Evolutionary conservation across 192 early-diverging fungal species (phyloP).

Genomic region (Backusella westeae): DNA sequence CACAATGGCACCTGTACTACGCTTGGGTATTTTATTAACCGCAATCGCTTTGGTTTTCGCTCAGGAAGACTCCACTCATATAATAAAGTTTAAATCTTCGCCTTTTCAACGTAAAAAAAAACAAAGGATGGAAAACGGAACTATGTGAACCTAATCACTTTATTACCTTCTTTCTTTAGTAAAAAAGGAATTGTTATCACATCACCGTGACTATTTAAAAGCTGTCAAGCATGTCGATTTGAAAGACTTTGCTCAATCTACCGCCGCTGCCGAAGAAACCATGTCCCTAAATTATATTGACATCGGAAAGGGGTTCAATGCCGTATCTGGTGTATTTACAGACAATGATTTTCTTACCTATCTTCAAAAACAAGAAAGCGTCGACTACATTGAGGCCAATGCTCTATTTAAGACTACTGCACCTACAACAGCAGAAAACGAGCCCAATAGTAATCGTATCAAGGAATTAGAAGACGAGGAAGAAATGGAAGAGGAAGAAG

Average conservation of each 20-base stretch:
- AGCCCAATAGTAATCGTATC: background rate
- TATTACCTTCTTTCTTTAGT: constrained; percentile 5
- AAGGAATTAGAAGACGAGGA: background rate
- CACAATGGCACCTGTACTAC: background rate
- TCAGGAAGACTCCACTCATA: constrained; percentile 26
- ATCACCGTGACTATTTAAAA: constrained; percentile 7
- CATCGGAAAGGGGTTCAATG: constrained; percentile 11
- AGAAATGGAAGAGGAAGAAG: background rate
- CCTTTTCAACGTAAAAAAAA: background rate
- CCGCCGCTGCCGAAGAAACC: background rate
- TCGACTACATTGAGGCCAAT: constrained; percentile 32
- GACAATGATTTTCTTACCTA: constrained; percentile 23
- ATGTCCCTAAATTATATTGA: constrained; percentile 14
- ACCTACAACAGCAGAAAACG: background rate
- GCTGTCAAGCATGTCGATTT: background rate
- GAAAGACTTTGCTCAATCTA: background rate
- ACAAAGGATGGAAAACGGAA: background rate
- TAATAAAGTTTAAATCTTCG: constrained; percentile 33
- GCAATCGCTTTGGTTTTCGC: background rate
- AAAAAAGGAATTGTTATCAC: constrained; percentile 4
- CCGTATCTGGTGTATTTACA: constrained; percentile 25
- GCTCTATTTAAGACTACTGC: constrained; percentile 18
- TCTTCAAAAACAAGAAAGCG: background rate
- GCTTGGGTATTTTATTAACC: background rate
- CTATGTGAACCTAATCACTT: background rate